Evolutionary conservation across 2,329 filamentous ascomycete species (phyloP).

Genomic region (Thelonectria olida): DNA sequence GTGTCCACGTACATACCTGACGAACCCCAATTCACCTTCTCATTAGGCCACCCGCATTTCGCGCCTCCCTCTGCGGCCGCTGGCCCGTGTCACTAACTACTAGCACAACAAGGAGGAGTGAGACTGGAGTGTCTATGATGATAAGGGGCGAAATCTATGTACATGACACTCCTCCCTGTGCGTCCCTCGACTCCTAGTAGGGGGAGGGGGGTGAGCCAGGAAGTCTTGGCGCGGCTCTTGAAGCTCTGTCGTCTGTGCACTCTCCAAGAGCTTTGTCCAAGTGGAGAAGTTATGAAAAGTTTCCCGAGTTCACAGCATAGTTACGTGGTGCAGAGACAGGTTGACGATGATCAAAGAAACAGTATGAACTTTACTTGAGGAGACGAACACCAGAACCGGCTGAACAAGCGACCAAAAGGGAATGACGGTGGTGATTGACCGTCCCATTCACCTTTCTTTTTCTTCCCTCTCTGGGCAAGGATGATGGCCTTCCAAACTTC

Average conservation of each 20-base stretch:
- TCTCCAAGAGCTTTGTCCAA: constrained; percentile 14
- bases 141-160: constrained; percentile 17
- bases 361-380: not conserved
- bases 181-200: constrained; percentile 22
- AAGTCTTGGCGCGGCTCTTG: constrained; percentile 10
- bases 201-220: constrained; percentile 11
- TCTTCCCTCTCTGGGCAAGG: constrained; percentile 16
- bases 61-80: constrained; percentile 9
- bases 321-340: not conserved
- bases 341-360: not conserved
- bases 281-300: constrained; percentile 21
- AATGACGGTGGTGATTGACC: not conserved
- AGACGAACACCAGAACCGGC: not conserved
- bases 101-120: constrained; percentile 15
- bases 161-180: constrained; percentile 24
- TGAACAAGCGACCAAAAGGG: not conserved
- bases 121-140: constrained; percentile 12
- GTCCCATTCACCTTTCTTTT: constrained; percentile 29
- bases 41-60: constrained; percentile 25
- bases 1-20: no score
- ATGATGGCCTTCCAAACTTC: constrained; percentile 33
- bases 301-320: not conserved
- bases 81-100: constrained; percentile 20
- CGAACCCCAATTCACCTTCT: constrained; percentile 15
- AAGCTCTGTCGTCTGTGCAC: constrained; percentile 5